Evolutionary conservation across 495 filamentous ascomycete genomes (phyloP).

Genomic region (Aspergillus coremiiformis): DNA sequence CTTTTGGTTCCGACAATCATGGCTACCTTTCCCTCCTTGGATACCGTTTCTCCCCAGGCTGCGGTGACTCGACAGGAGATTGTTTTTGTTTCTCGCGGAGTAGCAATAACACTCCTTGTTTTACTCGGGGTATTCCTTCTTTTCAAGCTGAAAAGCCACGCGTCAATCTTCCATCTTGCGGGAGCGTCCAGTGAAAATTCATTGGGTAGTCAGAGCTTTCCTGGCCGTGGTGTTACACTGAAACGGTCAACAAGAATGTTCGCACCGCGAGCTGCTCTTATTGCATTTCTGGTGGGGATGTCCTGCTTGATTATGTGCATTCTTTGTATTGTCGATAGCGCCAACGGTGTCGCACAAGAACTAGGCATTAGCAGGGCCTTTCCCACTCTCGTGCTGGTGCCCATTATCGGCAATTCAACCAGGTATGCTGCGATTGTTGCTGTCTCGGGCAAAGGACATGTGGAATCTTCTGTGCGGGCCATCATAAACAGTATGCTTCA

Average conservation of each 20-base stretch:
- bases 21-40: conserved; percentile 16
- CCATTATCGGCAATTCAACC: conserved; percentile 20
- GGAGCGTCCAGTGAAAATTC: neutral
- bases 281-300: conserved; percentile 12
- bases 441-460: conserved; percentile 13
- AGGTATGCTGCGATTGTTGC: conserved; percentile 17
- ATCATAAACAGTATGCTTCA: conserved; percentile 21
- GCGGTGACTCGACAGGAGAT: conserved; percentile 32
- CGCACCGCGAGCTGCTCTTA: conserved; percentile 2
- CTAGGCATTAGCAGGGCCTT: conserved; percentile 17
- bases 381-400: conserved; percentile 19
- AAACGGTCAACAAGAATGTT: neutral
- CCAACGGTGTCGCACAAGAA: conserved; percentile 8
- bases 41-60: neutral
- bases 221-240: neutral
- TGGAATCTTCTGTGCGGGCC: conserved; percentile 21
- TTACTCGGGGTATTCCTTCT: conserved; percentile 63
- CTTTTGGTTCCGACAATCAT: conserved; percentile 21
- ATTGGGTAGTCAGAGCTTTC: neutral
- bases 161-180: conserved; percentile 8
- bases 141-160: conserved; percentile 33
- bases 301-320: conserved; percentile 17
- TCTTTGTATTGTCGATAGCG: conserved; percentile 19
- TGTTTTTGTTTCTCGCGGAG: conserved; percentile 10
- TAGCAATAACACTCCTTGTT: conserved; percentile 47